Evolutionary conservation across 2,329 filamentous ascomycete genomes (phyloP).

Genomic region (Diaporthe eres): DNA sequence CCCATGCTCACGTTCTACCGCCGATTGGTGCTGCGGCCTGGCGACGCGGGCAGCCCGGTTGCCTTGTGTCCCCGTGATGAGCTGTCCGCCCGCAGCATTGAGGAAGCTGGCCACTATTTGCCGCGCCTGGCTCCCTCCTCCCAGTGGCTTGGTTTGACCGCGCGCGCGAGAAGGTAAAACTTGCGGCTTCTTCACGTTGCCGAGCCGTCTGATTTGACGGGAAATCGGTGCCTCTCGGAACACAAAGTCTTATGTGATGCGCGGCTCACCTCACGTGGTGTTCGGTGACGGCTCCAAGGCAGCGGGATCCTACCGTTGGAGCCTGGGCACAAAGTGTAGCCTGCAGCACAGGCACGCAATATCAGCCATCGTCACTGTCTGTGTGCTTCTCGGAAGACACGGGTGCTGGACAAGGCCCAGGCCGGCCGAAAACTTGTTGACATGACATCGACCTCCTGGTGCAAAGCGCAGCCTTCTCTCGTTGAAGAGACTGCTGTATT

Average conservation of each 20-base stretch:
- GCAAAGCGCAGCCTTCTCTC: not conserved
- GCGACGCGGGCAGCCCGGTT: slow-evolving; percentile 10
- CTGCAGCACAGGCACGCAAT: not conserved
- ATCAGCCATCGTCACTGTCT: not conserved
- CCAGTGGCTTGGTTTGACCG: slow-evolving; percentile 16
- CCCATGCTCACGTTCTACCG: slow-evolving; percentile 1
- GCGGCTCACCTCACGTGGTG: slow-evolving; percentile 14
- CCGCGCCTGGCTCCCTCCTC: not conserved
- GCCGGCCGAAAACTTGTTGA: not conserved
- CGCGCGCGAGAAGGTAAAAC: not conserved
- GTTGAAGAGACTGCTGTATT: not conserved
- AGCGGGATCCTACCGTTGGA: not conserved
- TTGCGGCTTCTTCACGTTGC: not conserved
- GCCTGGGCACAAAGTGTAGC: not conserved
- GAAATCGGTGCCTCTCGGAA: not conserved
- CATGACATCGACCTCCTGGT: not conserved
- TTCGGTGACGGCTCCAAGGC: not conserved
- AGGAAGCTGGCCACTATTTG: not conserved
- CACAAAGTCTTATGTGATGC: not conserved
- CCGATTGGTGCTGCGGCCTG: not conserved
- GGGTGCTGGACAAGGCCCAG: not conserved
- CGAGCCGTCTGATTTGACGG: slow-evolving; percentile 8
- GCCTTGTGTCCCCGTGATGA: slow-evolving; percentile 26
- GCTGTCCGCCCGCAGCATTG: slow-evolving; percentile 15
- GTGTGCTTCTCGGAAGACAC: not conserved